Base-by-base conservation (phyloP, 2,329 filamentous ascomycete species). In the Aspergillus sp. region DNA sequence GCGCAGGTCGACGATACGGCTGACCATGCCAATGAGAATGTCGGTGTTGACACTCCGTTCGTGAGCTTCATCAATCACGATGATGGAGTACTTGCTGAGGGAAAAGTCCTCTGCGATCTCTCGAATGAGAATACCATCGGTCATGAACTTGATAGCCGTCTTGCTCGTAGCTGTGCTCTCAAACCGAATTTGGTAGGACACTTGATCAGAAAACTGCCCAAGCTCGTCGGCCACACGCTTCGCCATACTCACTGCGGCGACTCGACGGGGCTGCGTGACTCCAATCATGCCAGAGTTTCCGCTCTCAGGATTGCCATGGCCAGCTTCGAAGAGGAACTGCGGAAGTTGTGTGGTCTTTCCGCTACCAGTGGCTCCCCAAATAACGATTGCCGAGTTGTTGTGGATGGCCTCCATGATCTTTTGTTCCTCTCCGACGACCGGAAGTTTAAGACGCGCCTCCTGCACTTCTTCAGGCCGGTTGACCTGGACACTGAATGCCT, bases 71-170 rank as follows among this genome's bases (percentile, higher is more conserved):
- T 99, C 95, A 63, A 99, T 94, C 53, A 99, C 87, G 56, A 99
- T 91, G 15, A 91, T 91, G 0, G 94, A 97, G 76, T 99, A 99
- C 69, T 96, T 96, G 54, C 85, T 87, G 49, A 99, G 80, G 0
- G 92, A 85, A 71, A 98, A 92, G 73, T 99, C 95, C 66, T 95
- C 89, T 0, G 91, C 89, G 57, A 97, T 90, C 77, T 99, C 95
- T 60, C 95, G 89, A 9, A 99, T 84, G 62, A 99, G 82, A 30
- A 99, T 93, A 84, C 95, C 95, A 76, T 99, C 95, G 0, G 95
- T 99, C 93, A 99, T 97, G 79, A 98, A 99, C 76, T 99, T 99
- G 75, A 99, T 87, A 6, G 92, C 91, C 0, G 95, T 99, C 56
- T 92, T 89, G 30, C 88, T 82, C 53, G 88, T 87, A 1, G 91